phyloP scores from a whole-genome alignment of 306 rosid species.

The Corylus avellana region DNA sequence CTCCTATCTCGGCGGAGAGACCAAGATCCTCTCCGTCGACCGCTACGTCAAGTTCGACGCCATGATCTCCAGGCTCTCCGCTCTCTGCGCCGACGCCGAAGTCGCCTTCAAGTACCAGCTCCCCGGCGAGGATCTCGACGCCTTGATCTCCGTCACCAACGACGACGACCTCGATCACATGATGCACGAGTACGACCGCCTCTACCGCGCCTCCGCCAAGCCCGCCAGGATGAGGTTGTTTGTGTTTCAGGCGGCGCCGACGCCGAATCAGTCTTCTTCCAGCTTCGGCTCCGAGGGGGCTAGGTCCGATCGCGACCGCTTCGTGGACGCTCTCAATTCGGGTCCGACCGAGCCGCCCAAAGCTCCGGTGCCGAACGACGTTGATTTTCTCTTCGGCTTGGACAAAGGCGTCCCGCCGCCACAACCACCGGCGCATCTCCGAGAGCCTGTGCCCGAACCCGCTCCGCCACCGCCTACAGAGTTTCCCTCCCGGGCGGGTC shows the following conservation, averaged over 20 bases:
- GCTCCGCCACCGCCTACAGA: slow-evolving; percentile 42
- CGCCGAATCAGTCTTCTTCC: slow-evolving; percentile 1
- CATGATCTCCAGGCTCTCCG: slow-evolving; percentile 61
- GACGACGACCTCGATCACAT: slow-evolving; percentile 94
- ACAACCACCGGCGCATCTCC: slow-evolving; percentile 32
- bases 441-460: slow-evolving; percentile 50
- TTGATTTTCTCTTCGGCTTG: slow-evolving; percentile 63
- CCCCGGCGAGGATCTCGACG: slow-evolving; percentile 95
- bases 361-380: slow-evolving; percentile 40
- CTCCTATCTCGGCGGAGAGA: slow-evolving; percentile 87
- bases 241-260: slow-evolving; percentile 37
- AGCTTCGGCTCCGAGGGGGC: slow-evolving; percentile 44
- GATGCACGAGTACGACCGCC: slow-evolving; percentile 98
- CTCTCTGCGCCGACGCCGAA: slow-evolving; percentile 52
- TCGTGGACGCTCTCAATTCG: slow-evolving; percentile 56
- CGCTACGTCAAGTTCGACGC: slow-evolving; percentile 58
- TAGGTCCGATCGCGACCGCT: slow-evolving; percentile 52
- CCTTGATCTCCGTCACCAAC: slow-evolving; percentile 83
- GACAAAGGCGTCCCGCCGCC: slow-evolving; percentile 49
- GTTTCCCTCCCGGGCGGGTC: slow-evolving; percentile 32
- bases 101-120: slow-evolving; percentile 91
- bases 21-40: slow-evolving; percentile 92
- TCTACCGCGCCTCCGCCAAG: slow-evolving; percentile 60
- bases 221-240: slow-evolving; percentile 86
- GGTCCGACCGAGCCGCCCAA: slow-evolving; percentile 47